phyloP scores from a whole-genome alignment of 768 basidiomycete genomes.

The Trametes cinnabarina region DNA sequence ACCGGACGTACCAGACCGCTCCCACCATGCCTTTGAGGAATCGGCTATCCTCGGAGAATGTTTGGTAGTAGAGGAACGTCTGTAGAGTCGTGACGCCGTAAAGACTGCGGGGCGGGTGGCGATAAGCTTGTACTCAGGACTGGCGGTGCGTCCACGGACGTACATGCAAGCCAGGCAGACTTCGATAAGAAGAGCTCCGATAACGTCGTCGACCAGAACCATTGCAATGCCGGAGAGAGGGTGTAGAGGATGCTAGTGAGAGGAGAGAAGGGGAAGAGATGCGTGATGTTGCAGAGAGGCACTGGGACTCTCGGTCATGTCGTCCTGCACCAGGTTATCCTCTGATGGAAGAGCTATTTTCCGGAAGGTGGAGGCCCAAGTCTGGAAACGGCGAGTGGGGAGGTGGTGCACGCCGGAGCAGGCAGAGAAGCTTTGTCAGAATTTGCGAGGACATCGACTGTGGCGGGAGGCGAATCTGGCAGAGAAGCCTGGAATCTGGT shows the following conservation, averaged over 20 bases:
- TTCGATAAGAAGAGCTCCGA: slow-evolving; percentile 2
- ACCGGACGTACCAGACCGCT: not conserved
- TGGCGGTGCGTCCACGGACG: not conserved
- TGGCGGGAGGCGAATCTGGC: not conserved
- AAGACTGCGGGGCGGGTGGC: not conserved
- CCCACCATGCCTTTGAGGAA: slow-evolving; percentile 4
- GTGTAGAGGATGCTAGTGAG: not conserved
- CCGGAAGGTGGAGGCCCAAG: not conserved
- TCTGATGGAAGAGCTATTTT: not conserved
- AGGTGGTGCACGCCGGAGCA: not conserved
- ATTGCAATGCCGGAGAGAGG: not conserved
- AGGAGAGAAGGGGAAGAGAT: not conserved
- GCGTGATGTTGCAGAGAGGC: not conserved
- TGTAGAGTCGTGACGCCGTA: slow-evolving; percentile 10
- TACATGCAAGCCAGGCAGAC: slow-evolving; percentile 12
- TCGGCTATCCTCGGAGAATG: not conserved
- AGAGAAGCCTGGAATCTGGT: not conserved
- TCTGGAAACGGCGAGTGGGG: too few species aligned
- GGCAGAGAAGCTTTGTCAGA: slow-evolving; percentile 1
- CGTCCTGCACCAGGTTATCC: too few species aligned
- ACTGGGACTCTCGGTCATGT: not conserved
- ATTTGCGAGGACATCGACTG: not conserved
- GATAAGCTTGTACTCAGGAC: too few species aligned
- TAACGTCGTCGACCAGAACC: not conserved
- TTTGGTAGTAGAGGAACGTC: slow-evolving; percentile 6